Conservation (phyloP, 257 asterid species). For the Solanum bulbocastanum region DNA sequence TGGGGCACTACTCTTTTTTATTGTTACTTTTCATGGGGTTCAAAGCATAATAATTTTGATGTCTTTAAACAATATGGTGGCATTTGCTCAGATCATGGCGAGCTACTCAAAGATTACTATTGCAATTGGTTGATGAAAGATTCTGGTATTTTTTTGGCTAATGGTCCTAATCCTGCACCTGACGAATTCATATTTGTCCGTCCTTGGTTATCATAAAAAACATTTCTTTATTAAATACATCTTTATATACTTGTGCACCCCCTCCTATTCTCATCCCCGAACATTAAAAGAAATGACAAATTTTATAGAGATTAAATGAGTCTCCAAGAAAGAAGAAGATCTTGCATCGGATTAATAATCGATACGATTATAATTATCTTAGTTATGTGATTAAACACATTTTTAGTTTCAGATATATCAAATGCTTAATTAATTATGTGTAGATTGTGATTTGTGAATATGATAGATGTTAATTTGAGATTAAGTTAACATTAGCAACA, state of each 20-base stretch:
- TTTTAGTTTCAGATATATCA: not conserved
- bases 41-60: not conserved
- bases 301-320: too few species aligned
- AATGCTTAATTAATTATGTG: too few species aligned
- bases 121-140: not conserved
- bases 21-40: not conserved
- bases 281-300: too few species aligned
- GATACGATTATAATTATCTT: too few species aligned
- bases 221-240: not conserved
- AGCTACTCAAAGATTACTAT: not conserved
- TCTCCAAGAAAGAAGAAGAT: too few species aligned
- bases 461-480: not conserved
- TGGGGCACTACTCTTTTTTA: not conserved
- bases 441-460: not conserved
- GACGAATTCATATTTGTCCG: not conserved
- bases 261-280: too few species aligned
- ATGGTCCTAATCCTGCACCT: not conserved
- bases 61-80: not conserved
- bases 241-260: too few species aligned
- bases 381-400: not conserved
- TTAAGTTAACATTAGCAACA: too few species aligned
- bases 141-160: not conserved
- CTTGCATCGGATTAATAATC: too few species aligned
- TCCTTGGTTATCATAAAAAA: not conserved
- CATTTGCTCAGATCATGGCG: not conserved